phyloP scores from a whole-genome alignment of 1,284 basidiomycete species.

The Sanghuangporus baumii region DNA sequence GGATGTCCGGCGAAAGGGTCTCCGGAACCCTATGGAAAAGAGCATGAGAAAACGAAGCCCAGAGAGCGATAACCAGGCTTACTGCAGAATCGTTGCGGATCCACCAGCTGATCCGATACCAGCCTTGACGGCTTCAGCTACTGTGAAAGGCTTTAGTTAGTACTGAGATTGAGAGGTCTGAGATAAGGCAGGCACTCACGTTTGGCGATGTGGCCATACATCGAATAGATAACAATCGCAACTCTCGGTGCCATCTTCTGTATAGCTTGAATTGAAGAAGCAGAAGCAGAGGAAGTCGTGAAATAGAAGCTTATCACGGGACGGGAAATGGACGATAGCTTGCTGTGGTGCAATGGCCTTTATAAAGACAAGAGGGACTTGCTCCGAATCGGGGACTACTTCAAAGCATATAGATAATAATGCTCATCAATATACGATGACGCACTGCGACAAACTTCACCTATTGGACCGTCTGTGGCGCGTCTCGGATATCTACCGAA shows the following conservation, averaged over 20 bases:
- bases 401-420: too few species aligned
- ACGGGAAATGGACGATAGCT: neutral
- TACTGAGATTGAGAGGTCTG: neutral
- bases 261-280: neutral
- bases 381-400: too few species aligned
- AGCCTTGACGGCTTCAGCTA: conserved; percentile 74
- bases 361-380: too few species aligned
- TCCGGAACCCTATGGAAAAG: conserved; percentile 59
- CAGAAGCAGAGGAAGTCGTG: neutral
- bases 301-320: neutral
- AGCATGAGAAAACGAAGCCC: conserved; percentile 13
- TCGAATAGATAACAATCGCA: conserved; percentile 79
- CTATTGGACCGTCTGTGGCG: too few species aligned
- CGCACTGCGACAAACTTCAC: too few species aligned
- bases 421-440: too few species aligned
- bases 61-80: conserved; percentile 23
- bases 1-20: conserved; percentile 76
- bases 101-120: conserved; percentile 74
- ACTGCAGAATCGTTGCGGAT: conserved; percentile 69
- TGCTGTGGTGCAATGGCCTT: too few species aligned
- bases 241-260: conserved; percentile 43
- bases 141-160: conserved; percentile 31
- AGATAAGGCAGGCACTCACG: conserved; percentile 37
- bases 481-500: too few species aligned
- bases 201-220: conserved; percentile 77